Base-by-base conservation (phyloP, 1,284 basidiomycete genomes). In the Fomitopsis schrenkii region DNA sequence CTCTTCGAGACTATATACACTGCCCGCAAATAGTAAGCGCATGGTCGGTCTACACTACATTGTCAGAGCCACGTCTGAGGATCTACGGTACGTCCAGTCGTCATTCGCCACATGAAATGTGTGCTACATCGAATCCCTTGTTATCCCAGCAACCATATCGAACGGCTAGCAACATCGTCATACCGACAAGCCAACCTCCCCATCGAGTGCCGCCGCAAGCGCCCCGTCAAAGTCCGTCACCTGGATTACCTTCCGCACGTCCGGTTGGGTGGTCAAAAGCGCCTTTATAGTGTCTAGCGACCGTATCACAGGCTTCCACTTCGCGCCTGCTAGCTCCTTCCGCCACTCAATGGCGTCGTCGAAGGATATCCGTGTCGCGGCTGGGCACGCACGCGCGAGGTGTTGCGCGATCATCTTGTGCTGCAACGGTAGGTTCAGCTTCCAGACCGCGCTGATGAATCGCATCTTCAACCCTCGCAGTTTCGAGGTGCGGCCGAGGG, bases 291-390 rank as follows among this genome's bases (percentile, higher is more conserved):
- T 55, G 36, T 64, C 56, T 26, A 58, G 61, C 30, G n/a, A 41
- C 6, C 15, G 61, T 10, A 64, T n/a, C 5, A 60, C 53, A 2
- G 62, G 63, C 17, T 38, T 58, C 63, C 63, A 64, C 40, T 44
- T 38, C 36, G 52, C n/a, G 30, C 50, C 30, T 6, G 33, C 19
- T 8, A 28, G 22, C 36, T 54, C 42, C 26, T 45, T 42, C 28
- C 45, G 45, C 63, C 63, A 64, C 10, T 63, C 58, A 38, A 64
- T 19, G 9, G 50, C 46, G 8, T 64, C 61, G 38, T 35, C 55
- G 22, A 64, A 42, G 15, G 59, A 50, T 59, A 64, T 52, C 30
- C 41, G 33, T 14, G 19, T 63, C 8, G 50, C 63, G 12, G 59
- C 40, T 1, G 63, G 63, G 36, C 58, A 64, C 6, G 56, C 50